Evolutionary conservation across 257 asterid genomes (phyloP).

Genomic region (Leptodermis oblonga): DNA sequence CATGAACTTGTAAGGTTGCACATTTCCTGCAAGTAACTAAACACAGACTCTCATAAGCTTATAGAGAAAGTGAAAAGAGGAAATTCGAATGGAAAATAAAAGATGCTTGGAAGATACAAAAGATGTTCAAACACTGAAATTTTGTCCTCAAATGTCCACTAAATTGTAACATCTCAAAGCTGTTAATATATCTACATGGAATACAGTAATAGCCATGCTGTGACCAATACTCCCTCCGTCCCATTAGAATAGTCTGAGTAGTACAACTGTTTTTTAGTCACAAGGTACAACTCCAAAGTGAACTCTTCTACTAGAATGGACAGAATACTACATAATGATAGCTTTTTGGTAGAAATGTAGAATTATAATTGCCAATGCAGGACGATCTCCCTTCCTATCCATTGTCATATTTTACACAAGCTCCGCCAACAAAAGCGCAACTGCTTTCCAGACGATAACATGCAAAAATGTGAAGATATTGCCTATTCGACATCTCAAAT

Average conservation of each 20-base stretch:
- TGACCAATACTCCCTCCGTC: too few relatives aligned
- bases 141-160: background rate
- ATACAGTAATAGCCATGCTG: too few relatives aligned
- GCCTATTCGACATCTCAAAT: background rate
- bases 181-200: background rate
- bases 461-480: background rate
- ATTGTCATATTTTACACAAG: background rate
- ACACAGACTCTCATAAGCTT: constrained; percentile 71
- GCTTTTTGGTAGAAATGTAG: background rate
- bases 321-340: background rate
- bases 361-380: background rate
- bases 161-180: background rate
- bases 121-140: background rate
- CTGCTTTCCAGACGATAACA: background rate
- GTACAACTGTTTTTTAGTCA: too few relatives aligned
- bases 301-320: background rate
- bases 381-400: background rate
- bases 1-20: constrained; percentile 91
- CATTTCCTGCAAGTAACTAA: constrained; percentile 95
- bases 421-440: background rate
- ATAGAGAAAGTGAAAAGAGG: constrained; percentile 12
- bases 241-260: too few relatives aligned
- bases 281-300: too few relatives aligned
- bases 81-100: background rate
- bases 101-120: background rate